Percentiles rank a stretch among this genome's conserved stretches.
phyloP scores from a whole-genome alignment of 192 early-diverging fungal genomes.

The Allomyces macrogynus region DNA sequence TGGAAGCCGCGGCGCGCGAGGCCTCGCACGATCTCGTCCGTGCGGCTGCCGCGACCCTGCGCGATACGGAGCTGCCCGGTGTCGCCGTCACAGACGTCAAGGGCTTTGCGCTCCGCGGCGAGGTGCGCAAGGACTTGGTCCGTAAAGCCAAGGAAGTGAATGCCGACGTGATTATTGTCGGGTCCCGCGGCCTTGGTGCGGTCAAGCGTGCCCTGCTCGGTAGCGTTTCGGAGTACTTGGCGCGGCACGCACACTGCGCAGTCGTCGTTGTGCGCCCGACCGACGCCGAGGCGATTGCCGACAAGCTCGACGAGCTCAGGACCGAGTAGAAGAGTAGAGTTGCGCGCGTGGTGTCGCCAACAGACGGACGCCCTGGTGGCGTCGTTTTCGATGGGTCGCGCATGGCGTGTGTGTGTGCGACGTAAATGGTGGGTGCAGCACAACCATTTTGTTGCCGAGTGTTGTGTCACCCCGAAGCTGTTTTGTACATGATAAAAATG shows the following conservation, averaged over 20 bases:
- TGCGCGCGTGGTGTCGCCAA: too few relatives aligned
- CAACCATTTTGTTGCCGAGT: background rate
- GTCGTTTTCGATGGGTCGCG: too few relatives aligned
- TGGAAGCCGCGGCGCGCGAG: background rate
- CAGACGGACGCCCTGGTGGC: too few relatives aligned
- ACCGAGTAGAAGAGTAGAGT: too few relatives aligned
- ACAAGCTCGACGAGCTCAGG: background rate
- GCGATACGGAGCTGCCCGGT: background rate
- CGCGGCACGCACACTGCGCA: background rate
- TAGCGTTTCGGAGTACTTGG: background rate
- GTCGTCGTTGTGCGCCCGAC: background rate
- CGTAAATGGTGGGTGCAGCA: background rate
- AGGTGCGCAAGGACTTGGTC: constrained; percentile 36
- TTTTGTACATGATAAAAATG: too few relatives aligned
- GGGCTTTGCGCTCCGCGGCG: constrained; percentile 37
- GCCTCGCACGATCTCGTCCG: background rate
- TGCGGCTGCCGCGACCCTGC: background rate
- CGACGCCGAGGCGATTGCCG: background rate
- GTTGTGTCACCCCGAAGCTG: too few relatives aligned
- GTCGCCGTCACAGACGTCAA: constrained; percentile 1
- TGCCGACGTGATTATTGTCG: constrained; percentile 37
- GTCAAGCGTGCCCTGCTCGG: constrained; percentile 14
- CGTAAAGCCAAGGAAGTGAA: constrained; percentile 33
- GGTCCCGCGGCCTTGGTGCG: constrained; percentile 33
- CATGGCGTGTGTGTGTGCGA: background rate